A percentile compares a stretch with the other conserved stretches of the same genome.
Evolutionary conservation across 2,329 filamentous ascomycete species (phyloP).

Genomic region (Acrocalymma vagum): DNA sequence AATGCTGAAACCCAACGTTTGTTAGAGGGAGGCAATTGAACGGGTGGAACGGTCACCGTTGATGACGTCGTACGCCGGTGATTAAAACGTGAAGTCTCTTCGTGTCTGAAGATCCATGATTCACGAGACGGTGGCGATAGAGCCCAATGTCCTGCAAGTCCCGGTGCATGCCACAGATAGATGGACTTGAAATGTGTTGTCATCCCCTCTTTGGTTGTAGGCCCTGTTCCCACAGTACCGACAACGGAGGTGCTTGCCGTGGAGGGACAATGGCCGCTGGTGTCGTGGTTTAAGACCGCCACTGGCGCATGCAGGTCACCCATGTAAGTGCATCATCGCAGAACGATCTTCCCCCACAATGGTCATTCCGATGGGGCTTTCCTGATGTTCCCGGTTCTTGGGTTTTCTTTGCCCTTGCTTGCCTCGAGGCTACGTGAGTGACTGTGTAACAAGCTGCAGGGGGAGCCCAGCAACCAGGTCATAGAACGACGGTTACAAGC

Average conservation of each 20-base stretch:
- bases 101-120: conserved; percentile 8
- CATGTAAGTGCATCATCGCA: conserved; percentile 34
- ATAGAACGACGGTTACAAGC: conserved; percentile 30
- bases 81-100: conserved; percentile 27
- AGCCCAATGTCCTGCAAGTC: background rate
- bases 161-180: too few relatives aligned
- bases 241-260: background rate
- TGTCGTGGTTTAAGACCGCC: conserved; percentile 17
- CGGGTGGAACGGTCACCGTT: conserved; percentile 35
- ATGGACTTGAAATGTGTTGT: conserved; percentile 4
- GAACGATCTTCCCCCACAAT: conserved; percentile 35
- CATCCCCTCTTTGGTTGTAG: conserved; percentile 17
- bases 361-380: conserved; percentile 34
- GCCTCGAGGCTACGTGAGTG: conserved; percentile 26
- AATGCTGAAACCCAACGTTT: conserved; percentile 25
- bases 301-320: conserved; percentile 37
- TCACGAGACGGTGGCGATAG: conserved; percentile 1
- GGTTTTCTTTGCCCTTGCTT: conserved; percentile 35
- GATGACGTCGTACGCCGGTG: conserved; percentile 37
- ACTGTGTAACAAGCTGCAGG: conserved; percentile 31
- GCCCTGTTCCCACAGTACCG: conserved; percentile 1
- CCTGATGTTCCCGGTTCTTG: conserved; percentile 36
- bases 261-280: conserved; percentile 11
- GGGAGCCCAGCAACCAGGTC: conserved; percentile 41
- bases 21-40: conserved; percentile 19